These are phyloP conservation scores for Schizothecium vesticola DNA, from an alignment of 495 filamentous ascomycete species.

Conservation along the genomic window DNA sequence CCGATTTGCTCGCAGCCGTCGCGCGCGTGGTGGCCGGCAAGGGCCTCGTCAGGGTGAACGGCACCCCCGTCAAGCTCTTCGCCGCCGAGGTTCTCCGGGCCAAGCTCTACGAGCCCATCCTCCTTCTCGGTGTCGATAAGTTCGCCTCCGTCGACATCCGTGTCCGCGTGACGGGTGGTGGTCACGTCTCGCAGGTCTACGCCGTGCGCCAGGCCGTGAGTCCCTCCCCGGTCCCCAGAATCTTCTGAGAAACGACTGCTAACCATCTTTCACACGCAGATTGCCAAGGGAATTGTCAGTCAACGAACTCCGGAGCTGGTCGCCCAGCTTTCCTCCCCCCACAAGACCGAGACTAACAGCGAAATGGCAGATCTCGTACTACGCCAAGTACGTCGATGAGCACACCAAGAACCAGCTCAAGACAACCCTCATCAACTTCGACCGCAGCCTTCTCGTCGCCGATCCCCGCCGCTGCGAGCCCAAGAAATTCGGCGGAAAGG, in stretches of 20 bases:
- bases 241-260: constrained; percentile 5
- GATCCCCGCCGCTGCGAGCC: constrained; percentile 93
- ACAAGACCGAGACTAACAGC: constrained; percentile 1
- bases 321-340: background rate
- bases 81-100: constrained; percentile 96
- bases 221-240: constrained; percentile 1
- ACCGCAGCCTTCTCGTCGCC: constrained; percentile 93
- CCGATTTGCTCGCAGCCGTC: constrained; percentile 27
- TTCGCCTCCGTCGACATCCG: constrained; percentile 87
- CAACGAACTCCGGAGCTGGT: background rate
- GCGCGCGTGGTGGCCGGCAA: constrained; percentile 33
- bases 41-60: constrained; percentile 97
- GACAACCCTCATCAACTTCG: constrained; percentile 88
- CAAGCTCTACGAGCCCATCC: constrained; percentile 95
- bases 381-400: constrained; percentile 99
- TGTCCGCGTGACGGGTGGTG: constrained; percentile 91
- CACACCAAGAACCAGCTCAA: constrained; percentile 99
- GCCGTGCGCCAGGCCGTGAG: constrained; percentile 84
- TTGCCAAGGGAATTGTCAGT: constrained; percentile 63
- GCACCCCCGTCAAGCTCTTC: constrained; percentile 86
- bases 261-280: constrained; percentile 35
- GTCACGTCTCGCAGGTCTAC: constrained; percentile 96
- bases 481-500: constrained; percentile 89
- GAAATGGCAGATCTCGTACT: constrained; percentile 68
- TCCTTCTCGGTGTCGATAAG: constrained; percentile 93